phyloP scores from a whole-genome alignment of 306 rosid genomes.

The Lagenaria siceraria region DNA sequence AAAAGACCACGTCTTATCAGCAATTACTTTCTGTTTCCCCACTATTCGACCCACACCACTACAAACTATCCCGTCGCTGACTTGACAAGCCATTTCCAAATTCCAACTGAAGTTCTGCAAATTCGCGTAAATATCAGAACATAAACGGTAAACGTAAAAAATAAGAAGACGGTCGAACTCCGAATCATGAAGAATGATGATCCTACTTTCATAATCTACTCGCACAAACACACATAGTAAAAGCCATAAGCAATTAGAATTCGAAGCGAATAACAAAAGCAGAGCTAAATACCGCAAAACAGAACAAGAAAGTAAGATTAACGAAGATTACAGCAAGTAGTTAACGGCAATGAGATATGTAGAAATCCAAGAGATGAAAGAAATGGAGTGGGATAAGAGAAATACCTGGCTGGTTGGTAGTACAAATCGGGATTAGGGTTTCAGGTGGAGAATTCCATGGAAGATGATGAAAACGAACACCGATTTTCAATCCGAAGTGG shows the following conservation, averaged over 20 bases:
- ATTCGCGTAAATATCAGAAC: neutral
- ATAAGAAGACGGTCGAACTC: neutral
- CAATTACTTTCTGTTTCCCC: neutral
- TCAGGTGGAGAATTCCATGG: neutral
- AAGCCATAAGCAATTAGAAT: neutral
- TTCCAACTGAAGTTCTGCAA: neutral
- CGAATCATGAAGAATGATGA: neutral
- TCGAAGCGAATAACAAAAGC: slow-evolving; percentile 6
- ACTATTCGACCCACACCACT: slow-evolving; percentile 8
- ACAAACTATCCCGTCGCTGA: slow-evolving; percentile 15
- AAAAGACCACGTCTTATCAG: slow-evolving; percentile 3
- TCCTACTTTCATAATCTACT: neutral
- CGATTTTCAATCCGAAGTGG: neutral
- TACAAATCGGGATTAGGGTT: neutral
- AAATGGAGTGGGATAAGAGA: neutral
- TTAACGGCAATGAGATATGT: neutral
- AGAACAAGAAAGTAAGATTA: neutral
- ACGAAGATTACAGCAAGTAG: neutral
- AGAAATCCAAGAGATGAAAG: neutral
- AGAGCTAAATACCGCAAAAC: slow-evolving; percentile 3
- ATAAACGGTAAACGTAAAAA: neutral
- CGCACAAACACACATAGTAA: neutral
- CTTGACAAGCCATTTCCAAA: slow-evolving; percentile 22
- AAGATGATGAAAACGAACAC: neutral
- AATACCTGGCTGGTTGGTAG: neutral